These are phyloP conservation scores for Pichia sp. DNA, from an alignment of 1,139 yeast species.

Conservation along the genomic window DNA sequence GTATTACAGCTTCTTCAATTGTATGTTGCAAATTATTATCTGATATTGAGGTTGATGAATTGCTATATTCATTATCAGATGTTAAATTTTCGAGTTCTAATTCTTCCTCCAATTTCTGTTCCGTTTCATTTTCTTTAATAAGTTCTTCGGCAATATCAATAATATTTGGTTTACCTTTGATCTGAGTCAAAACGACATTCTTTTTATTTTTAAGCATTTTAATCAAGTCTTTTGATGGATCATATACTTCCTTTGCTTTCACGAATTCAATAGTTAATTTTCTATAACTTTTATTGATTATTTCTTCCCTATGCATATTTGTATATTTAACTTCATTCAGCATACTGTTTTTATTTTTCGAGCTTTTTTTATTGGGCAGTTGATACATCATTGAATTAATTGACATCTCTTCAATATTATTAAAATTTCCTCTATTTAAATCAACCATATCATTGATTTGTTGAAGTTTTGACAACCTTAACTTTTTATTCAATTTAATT, in stretches of 20 bases:
- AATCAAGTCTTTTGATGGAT: slow-evolving; percentile 52
- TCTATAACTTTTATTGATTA: slow-evolving; percentile 44
- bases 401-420: slow-evolving; percentile 29
- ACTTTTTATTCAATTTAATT: slow-evolving; percentile 5
- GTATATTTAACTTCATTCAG: slow-evolving; percentile 45
- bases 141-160: slow-evolving; percentile 16
- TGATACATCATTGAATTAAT: slow-evolving; percentile 14
- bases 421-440: slow-evolving; percentile 14
- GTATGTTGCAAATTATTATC: too few relatives aligned
- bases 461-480: slow-evolving; percentile 6
- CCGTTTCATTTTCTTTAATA: slow-evolving; percentile 5
- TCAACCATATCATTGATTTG: slow-evolving; percentile 15
- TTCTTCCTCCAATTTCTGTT: neutral
- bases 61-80: too few relatives aligned
- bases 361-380: slow-evolving; percentile 28
- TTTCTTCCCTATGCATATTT: slow-evolving; percentile 36
- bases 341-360: slow-evolving; percentile 20
- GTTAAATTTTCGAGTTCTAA: too few relatives aligned
- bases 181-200: neutral
- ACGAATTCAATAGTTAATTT: slow-evolving; percentile 61
- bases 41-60: too few relatives aligned
- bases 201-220: slow-evolving; percentile 21
- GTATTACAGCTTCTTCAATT: too few relatives aligned
- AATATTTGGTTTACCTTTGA: slow-evolving; percentile 7
- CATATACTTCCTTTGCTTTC: slow-evolving; percentile 58